Evolutionary conservation across 2,329 filamentous ascomycete genomes (phyloP), one percentile per base, ranked within the genome.

Genomic region (Hymenotorrendiella dingleyae): DNA sequence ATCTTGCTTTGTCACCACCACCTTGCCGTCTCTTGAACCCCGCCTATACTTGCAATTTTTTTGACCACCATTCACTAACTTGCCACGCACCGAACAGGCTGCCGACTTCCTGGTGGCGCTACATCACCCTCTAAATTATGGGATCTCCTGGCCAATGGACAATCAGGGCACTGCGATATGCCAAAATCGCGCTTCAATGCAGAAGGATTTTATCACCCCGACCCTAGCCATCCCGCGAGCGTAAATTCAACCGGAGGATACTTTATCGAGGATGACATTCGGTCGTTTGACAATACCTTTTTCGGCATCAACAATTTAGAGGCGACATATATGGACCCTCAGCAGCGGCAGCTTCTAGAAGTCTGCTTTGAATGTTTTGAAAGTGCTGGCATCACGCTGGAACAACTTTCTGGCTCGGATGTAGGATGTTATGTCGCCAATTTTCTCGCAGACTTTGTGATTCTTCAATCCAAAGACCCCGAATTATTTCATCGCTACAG

Each of bases 331-430:
- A 47, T 54, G 41, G 58, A 61, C 40, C 58, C 58, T 12, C 56
- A 59, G 24, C 56, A 59, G 28, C 44, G 57, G 21, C 49, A 54
- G 30, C 41, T 54, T 12, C 49, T 56, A 2, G 54, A 61, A 35
- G 56, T 60, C 6, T 46, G 46, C n/a, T 59, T 49, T 34, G 57
- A 59, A 39, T 47, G 45, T 14, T 48, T 59, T 19, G 58, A 61
- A 35, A 47, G 43, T 21, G 52, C 53, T 4, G 57, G 56, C 22
- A 27, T 46, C 7, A 46, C 53, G 4, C 42, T 53, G 4, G 51
- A 52, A 11, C 42, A 45, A n/a, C 22, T 59, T 4, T 43, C 44
- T 20, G 56, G 56, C 6, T 45, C 41, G 3, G 38, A 54, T 17
- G 51, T 46, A 3, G 49, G 42, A 3, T 44, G 49, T n/a, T 56